Conservation (phyloP, 2,329 filamentous ascomycete genomes). For the Epichloe hybrida region DNA sequence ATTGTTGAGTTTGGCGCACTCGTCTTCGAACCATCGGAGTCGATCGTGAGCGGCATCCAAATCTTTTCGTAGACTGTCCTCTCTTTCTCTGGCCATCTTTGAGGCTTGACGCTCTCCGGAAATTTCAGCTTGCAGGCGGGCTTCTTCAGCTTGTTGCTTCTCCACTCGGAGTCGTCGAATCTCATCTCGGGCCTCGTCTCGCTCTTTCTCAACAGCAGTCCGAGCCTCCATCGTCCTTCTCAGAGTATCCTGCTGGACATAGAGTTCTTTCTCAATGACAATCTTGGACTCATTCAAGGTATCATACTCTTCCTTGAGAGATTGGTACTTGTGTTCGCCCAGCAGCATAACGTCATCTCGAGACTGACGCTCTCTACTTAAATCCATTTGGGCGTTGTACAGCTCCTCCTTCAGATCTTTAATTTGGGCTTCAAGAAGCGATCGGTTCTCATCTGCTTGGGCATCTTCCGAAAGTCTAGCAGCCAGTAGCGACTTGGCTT, state of each 20-base stretch:
- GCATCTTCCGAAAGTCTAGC: constrained; percentile 82
- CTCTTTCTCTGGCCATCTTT: constrained; percentile 64
- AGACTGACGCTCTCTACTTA: constrained; percentile 84
- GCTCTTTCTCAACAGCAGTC: constrained; percentile 67
- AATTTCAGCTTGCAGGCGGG: constrained; percentile 68
- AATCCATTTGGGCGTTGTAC: constrained; percentile 71
- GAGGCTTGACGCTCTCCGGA: constrained; percentile 69
- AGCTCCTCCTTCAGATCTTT: constrained; percentile 76
- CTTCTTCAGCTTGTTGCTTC: constrained; percentile 75
- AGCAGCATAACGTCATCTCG: constrained; percentile 87
- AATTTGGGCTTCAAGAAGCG: constrained; percentile 75
- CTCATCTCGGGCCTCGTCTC: constrained; percentile 78
- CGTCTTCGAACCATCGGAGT: constrained; percentile 64
- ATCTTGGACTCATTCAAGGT: constrained; percentile 88
- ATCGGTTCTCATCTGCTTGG: constrained; percentile 67
- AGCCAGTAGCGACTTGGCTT: constrained; percentile 76
- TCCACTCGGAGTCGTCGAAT: constrained; percentile 70
- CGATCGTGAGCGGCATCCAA: constrained; percentile 67
- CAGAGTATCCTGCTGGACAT: constrained; percentile 84
- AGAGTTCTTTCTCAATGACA: constrained; percentile 94
- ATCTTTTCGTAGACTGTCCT: constrained; percentile 63
- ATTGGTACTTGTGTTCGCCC: constrained; percentile 73
- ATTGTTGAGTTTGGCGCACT: constrained; percentile 60
- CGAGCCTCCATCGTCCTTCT: constrained; percentile 75
- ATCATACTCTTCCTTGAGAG: constrained; percentile 73